Conservation (phyloP, 2,329 filamentous ascomycete genomes). For the Ceratocystis eucalypticola region DNA sequence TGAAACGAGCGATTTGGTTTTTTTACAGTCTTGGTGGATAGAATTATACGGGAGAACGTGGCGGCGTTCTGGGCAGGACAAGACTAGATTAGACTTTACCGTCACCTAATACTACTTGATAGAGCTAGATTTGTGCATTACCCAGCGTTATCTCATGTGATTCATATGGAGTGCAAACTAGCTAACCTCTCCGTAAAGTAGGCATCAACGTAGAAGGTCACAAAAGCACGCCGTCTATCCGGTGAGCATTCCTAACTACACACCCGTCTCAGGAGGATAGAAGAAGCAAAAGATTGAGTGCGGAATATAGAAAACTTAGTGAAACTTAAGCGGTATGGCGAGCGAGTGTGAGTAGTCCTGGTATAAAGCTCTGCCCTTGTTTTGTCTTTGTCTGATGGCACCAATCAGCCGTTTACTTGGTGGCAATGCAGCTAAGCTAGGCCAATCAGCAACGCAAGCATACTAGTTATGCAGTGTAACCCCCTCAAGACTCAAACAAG, state of each 20-base stretch:
- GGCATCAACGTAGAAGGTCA: too few species aligned
- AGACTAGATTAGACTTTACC: too few species aligned
- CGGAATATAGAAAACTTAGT: not conserved
- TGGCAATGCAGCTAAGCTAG: not conserved
- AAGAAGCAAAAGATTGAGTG: not conserved
- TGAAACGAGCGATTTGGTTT: slow-evolving; percentile 1
- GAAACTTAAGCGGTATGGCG: not conserved
- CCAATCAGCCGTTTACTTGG: not conserved
- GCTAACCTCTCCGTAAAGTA: too few species aligned
- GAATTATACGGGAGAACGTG: not conserved
- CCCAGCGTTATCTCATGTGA: too few species aligned
- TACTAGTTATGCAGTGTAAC: not conserved
- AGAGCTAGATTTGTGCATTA: too few species aligned
- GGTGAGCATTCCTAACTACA: too few species aligned
- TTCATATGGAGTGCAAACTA: too few species aligned
- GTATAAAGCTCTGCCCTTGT: not conserved
- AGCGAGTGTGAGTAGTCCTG: not conserved
- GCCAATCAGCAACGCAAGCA: too few species aligned
- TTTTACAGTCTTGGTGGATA: not conserved
- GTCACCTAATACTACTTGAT: too few species aligned
- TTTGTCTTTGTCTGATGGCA: not conserved
- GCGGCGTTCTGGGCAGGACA: not conserved
- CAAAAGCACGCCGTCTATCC: too few species aligned
- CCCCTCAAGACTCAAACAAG: not conserved
- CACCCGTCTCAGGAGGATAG: too few species aligned